Conservation (phyloP, 73 alveolate species). For the Paramecium caudatum region DNA sequence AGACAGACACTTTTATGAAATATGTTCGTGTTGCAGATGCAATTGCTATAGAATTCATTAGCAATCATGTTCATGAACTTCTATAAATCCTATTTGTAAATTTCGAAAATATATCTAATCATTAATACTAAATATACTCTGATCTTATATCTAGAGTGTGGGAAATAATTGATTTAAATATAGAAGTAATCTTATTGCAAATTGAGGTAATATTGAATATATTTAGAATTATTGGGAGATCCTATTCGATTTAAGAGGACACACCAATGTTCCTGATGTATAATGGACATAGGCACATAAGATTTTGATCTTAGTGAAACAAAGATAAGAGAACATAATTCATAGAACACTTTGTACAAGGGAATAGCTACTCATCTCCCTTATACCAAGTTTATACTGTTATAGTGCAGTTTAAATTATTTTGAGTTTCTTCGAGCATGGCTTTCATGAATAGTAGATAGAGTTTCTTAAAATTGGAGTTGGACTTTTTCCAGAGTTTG, state of each 20-base stretch:
- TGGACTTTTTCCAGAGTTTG: neutral
- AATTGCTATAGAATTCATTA: neutral
- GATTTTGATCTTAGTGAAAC: neutral
- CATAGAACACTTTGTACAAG: neutral
- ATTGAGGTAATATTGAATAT: neutral
- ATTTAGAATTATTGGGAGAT: neutral
- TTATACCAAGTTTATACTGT: neutral
- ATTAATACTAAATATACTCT: neutral
- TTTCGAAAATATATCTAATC: neutral
- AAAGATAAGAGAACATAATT: neutral
- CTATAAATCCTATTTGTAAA: slow-evolving; percentile 38
- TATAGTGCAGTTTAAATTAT: slow-evolving; percentile 7
- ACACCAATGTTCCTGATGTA: neutral
- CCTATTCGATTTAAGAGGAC: neutral
- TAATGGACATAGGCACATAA: slow-evolving; percentile 43
- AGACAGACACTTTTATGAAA: neutral
- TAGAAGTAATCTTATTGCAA: neutral
- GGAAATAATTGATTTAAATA: slow-evolving; percentile 1
- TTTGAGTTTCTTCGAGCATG: neutral
- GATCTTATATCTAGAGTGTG: neutral
- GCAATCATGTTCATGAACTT: neutral
- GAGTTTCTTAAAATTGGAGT: neutral
- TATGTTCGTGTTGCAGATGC: neutral
- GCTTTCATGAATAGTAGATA: neutral
- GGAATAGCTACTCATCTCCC: neutral